Percentiles rank a stretch among this genome's conserved stretches.
phyloP scores from a whole-genome alignment of 2,329 filamentous ascomycete species.

The Penicillium sp. region DNA sequence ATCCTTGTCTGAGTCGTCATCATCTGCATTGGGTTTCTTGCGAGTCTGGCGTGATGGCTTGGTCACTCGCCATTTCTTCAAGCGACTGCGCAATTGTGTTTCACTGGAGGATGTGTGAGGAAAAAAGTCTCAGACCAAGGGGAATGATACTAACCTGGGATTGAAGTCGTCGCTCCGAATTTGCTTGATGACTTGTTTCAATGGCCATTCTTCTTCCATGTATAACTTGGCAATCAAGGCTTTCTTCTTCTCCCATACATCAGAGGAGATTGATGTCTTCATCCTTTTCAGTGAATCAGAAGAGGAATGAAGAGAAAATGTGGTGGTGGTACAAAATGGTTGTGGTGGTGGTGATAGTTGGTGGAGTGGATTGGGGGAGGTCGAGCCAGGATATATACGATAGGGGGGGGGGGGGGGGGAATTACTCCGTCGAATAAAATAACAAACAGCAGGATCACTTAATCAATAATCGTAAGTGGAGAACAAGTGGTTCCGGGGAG shows the following conservation, averaged over 20 bases:
- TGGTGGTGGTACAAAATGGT: background rate
- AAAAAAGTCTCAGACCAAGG: background rate
- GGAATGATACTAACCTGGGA: slow-evolving; percentile 36
- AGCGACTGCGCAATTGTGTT: slow-evolving; percentile 45
- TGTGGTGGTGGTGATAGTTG: background rate
- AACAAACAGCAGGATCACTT: background rate
- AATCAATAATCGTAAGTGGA: background rate
- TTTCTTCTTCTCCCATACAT: slow-evolving; percentile 48
- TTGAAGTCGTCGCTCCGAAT: slow-evolving; percentile 45
- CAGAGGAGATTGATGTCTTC: slow-evolving; percentile 46
- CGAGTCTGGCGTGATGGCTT: slow-evolving; percentile 46
- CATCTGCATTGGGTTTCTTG: slow-evolving; percentile 37
- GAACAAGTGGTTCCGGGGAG: slow-evolving; percentile 10
- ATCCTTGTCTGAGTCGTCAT: slow-evolving; percentile 21
- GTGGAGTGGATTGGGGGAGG: background rate
- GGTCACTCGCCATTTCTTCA: slow-evolving; percentile 49
- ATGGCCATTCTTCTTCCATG: slow-evolving; percentile 47
- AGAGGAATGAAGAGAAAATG: background rate
- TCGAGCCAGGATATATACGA: background rate
- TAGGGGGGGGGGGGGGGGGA: background rate
- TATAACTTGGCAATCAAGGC: slow-evolving; percentile 43
- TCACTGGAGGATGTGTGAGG: slow-evolving; percentile 31
- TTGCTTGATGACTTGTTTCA: slow-evolving; percentile 48
- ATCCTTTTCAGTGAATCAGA: slow-evolving; percentile 23
- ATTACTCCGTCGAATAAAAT: background rate